Base-by-base conservation (phyloP, 1,284 basidiomycete genomes). In the Wallemia mellicola region DNA sequence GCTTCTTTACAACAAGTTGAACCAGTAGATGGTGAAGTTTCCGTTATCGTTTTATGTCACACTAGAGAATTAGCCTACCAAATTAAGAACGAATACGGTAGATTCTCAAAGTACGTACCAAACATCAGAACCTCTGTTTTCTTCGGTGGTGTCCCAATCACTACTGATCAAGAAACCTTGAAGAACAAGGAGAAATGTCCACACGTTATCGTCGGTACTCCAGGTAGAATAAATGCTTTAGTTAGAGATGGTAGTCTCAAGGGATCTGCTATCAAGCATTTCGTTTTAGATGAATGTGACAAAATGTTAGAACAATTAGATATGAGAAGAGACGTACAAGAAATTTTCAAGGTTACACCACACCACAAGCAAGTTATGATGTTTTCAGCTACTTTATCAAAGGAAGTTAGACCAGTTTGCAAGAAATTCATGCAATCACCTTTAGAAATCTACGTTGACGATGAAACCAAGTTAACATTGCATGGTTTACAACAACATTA, bases 361-460 rank as follows among this genome's bases (percentile, higher is more conserved):
- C 92, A 95, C 73, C 89, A 95, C 79, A 99, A 99, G 77, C 94
- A 99, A 77, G 94, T 99, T 64, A 98, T 98, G 94, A 98, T 99
- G 94, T 99, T 99, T 77, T 92, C 87, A 66, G 94, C 94, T 57
- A 99, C 94, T 0, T 75, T 99, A 62, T 81, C 88, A 61, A 98
- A 98, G 76, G 94, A 98, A 64, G 92, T 98, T 62, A 79, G 94
- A 61, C 79, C 82, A 5, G 96, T 91, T 0, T 99, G 94, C 79
- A 98, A 98, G 75, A 98, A 98, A 73, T 99, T 99, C 72, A 99
- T 99, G 94, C 86, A 88, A 60, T 95, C 88, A 71, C 94, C 94
- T 24, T 80, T 99, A 58, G 94, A 99, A 73, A 98, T 99, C 64
- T 98, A 98, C 71, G 91, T 99, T 61, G 94, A 99, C 68, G 94